Evolutionary conservation across 805 yeast genomes (phyloP), one percentile per base, ranked within the genome.

Genomic region (Wickerhamiella sorbophila): DNA sequence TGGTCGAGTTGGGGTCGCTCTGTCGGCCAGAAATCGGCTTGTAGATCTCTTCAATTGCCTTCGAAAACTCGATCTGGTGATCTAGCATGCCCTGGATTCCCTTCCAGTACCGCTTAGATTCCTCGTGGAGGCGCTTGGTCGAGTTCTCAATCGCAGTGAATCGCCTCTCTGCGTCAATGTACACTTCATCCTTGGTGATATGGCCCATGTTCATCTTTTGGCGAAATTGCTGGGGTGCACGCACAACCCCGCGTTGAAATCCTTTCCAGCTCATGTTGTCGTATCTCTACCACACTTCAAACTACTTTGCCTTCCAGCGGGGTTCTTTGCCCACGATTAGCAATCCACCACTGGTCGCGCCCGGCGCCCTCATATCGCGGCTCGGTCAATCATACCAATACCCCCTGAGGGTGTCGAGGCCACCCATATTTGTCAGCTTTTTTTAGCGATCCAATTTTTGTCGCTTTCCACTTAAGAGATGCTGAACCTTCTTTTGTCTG

Each of bases 81-180:
- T 77, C 79, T 52, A 91, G 68, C 94, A 91, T 86, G 35, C 88
- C 94, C 56, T 83, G 85, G 43, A 91, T 94, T 0, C 97, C 94
- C 27, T 73, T 71, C 53, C 83, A 86, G 63, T 91, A 91, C 58
- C 94, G 74, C 54, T 79, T 83, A 24, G 94, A 79, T 63, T 88
- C 97, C 31, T 81, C 85, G 52, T 86, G 80, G 46, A 91, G 69
- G 57, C 84, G 81, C 65, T 85, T 83, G 31, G 96, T 86, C 61
- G 87, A 94, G 15, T 65, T 59, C 61, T 91, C 98, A 53, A 91
- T 69, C 57, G 88, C 95, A 58, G 81, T 82, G 69, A 91, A 91
- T 56, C 98, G 74, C 61, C 96, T 75, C 62, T 91, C 98, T 5
- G 98, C 97, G 64, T 91, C 98, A 22, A 71, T 72, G 61, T 86